Conservation (phyloP, 2,329 filamentous ascomycete species). For the Colletotrichum tanaceti region DNA sequence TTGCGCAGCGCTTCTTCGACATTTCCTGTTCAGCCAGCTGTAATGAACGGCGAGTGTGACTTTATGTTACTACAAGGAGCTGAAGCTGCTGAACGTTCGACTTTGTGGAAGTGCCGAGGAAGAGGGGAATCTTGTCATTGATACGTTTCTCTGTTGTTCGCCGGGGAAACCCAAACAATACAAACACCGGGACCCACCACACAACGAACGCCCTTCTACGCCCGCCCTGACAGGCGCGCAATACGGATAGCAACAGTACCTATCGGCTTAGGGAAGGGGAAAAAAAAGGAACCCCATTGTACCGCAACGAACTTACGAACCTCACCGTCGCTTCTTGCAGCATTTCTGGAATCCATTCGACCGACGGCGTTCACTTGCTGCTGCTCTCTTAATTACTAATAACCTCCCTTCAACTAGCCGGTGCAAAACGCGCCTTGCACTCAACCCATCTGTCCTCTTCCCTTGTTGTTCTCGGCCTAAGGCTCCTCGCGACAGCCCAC, state of each 20-base stretch:
- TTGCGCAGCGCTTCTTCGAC: conserved; percentile 2
- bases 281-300: conserved; percentile 15
- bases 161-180: conserved; percentile 36
- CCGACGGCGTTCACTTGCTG: background rate
- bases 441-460: background rate
- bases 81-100: conserved; percentile 15
- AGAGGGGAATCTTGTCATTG: background rate
- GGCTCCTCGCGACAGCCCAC: conserved; percentile 29
- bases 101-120: background rate
- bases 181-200: conserved; percentile 30
- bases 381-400: conserved; percentile 35
- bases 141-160: conserved; percentile 5
- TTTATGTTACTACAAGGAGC: conserved; percentile 22
- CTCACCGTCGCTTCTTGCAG: conserved; percentile 25
- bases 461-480: conserved; percentile 23
- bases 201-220: conserved; percentile 30
- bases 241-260: conserved; percentile 15
- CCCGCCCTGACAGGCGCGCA: conserved; percentile 27
- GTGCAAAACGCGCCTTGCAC: conserved; percentile 15
- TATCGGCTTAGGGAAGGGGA: too few relatives aligned
- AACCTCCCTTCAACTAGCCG: conserved; percentile 9
- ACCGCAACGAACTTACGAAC: conserved; percentile 15
- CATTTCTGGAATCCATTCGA: conserved; percentile 28
- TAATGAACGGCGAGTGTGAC: conserved; percentile 16
- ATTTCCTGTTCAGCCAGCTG: background rate